Evolutionary conservation across 805 yeast genomes (phyloP), one percentile per base, ranked within the genome.

Genomic region (Hanseniaspora thailandica): DNA sequence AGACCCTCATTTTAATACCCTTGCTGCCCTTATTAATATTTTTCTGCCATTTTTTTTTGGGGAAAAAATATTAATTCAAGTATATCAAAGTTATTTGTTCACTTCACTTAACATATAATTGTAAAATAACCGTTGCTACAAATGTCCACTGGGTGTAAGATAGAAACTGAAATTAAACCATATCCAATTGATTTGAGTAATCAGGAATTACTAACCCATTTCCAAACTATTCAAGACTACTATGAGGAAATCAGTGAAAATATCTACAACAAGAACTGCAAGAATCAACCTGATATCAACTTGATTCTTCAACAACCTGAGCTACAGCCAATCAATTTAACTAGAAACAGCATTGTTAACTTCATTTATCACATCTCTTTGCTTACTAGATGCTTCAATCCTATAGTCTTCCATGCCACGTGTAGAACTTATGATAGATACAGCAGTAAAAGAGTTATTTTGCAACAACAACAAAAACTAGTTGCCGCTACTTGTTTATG

Each of bases 401-500:
- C 47, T 10, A 69, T 81, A 72, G 72, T 86, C 62, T 72, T 80
- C 72, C 70, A 79, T 78, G 71, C 80, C 63, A 80, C 84, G 0
- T 79, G 82, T 38, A 81, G 82, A 60, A 74, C 89, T 51, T 84
- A 90, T 57, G 98, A 90, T 66, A 77, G 97, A 57, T 90, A 90
- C 69, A 85, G 95, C 64, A 84, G 95, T 51, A 84, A 82, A 61
- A 75, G 97, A 60, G 80, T 88, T 7, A 93, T 89, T 0, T 75
- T 84, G 57, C 78, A 82, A 59, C 89, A 85, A 55, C 97, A 89
- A 68, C 81, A 86, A 57, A 96, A 89, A 67, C 74, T 90, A 52
- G 90, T 90, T 10, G 87, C 94, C 31, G 84, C 95, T 56, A 86
- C 96, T 4, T 86, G 96, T 56, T 70, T 90, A 34, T 90, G 97